Percentiles rank a stretch among this genome's conserved stretches.
phyloP scores from a whole-genome alignment of 768 basidiomycete genomes.

The Trametes cinnabarina region DNA sequence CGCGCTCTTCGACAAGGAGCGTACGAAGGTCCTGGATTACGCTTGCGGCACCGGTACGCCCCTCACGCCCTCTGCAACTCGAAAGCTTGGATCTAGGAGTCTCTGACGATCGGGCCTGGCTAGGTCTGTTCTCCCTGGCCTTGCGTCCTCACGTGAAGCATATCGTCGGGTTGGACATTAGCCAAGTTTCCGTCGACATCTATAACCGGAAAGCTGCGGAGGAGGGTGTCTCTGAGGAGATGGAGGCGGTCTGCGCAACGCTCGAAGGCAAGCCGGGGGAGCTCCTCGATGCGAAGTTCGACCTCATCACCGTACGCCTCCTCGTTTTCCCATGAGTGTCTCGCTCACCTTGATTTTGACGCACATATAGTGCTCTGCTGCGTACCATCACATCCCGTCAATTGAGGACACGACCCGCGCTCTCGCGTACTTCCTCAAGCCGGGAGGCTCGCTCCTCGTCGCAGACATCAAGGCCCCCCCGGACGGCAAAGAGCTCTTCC shows the following conservation, averaged over 20 bases:
- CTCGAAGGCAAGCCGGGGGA: conserved; percentile 50
- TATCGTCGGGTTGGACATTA: conserved; percentile 76
- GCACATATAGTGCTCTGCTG: conserved; percentile 52
- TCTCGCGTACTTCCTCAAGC: conserved; percentile 58
- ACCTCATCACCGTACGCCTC: conserved; percentile 67
- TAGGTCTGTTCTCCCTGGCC: conserved; percentile 63
- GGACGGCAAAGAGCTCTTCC: conserved; percentile 35
- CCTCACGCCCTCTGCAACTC: no score
- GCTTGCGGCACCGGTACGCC: conserved; percentile 68
- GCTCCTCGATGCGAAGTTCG: conserved; percentile 56
- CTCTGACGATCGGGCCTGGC: no score
- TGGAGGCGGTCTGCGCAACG: conserved; percentile 57
- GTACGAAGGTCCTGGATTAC: conserved; percentile 65
- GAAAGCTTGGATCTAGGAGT: no score
- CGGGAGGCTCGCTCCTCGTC: conserved; percentile 58
- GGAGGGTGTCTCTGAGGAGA: conserved; percentile 62
- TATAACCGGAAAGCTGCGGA: conserved; percentile 58
- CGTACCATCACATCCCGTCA: conserved; percentile 63
- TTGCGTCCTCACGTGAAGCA: conserved; percentile 59
- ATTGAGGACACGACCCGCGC: conserved; percentile 49
- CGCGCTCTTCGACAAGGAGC: conserved; percentile 47
- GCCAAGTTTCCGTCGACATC: conserved; percentile 62
- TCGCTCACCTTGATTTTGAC: background rate
- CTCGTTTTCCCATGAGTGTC: background rate
- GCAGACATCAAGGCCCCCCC: conserved; percentile 44